Evolutionary conservation across 768 basidiomycete genomes (phyloP).

Genomic region (Epithele typhae): DNA sequence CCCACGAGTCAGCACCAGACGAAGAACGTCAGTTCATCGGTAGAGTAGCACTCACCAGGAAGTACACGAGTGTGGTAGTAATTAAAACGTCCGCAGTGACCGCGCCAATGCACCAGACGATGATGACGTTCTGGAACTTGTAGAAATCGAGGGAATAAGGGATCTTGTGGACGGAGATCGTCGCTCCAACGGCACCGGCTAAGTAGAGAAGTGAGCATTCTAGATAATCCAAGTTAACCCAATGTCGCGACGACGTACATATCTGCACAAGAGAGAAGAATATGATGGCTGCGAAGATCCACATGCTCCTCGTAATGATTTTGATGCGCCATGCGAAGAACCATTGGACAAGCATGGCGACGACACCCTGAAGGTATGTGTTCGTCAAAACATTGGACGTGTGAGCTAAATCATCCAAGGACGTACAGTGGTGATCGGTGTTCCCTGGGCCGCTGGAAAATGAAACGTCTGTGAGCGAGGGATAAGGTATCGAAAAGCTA

Average conservation of each 20-base stretch:
- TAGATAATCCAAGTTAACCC: neutral
- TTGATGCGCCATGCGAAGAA: constrained; percentile 9
- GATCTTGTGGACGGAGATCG: constrained; percentile 14
- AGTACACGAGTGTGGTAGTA: constrained; percentile 13
- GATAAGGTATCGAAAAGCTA: too few species aligned
- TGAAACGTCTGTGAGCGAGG: too few species aligned
- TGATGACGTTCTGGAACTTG: constrained; percentile 13
- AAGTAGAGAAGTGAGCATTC: neutral
- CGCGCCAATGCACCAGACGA: constrained; percentile 17
- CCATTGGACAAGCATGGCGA: constrained; percentile 12
- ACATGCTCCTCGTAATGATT: neutral
- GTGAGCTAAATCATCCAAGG: neutral
- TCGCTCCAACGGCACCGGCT: constrained; percentile 18
- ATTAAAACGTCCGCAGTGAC: constrained; percentile 13
- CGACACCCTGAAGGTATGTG: constrained; percentile 17
- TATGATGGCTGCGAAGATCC: neutral
- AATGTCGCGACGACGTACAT: neutral
- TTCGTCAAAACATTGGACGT: neutral
- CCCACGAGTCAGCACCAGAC: neutral
- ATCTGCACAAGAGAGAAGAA: neutral
- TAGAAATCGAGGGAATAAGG: constrained; percentile 12
- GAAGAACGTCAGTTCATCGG: neutral
- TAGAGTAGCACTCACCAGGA: constrained; percentile 11
- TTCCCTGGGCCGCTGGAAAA: neutral
- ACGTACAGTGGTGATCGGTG: neutral